Conservation (phyloP, 2,329 filamentous ascomycete genomes). For the Fusarium decemcellulare region DNA sequence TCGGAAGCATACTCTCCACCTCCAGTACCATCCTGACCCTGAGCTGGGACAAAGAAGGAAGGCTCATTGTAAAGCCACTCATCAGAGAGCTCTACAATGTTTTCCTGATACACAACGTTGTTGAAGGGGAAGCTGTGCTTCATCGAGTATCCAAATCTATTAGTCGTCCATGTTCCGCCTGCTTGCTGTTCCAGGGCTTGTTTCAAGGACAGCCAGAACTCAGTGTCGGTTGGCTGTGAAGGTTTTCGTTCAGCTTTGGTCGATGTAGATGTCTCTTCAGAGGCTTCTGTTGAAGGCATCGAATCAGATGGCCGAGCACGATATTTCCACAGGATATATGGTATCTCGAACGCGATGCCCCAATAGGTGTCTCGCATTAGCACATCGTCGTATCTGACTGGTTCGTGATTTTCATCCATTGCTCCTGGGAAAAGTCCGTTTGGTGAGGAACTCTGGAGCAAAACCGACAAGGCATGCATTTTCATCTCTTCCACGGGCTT, state of each 20-base stretch:
- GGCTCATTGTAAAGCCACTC: slow-evolving; percentile 10
- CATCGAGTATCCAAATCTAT: background rate
- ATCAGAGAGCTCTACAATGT: slow-evolving; percentile 5
- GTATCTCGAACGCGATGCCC: background rate
- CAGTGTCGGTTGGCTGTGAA: background rate
- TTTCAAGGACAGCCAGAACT: background rate
- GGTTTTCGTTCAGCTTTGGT: no score
- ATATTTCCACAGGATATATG: slow-evolving; percentile 6
- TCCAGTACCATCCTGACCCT: no score
- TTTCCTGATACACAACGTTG: background rate
- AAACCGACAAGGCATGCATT: background rate
- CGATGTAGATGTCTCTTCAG: no score
- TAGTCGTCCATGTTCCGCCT: no score
- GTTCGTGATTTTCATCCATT: background rate
- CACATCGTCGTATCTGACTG: background rate
- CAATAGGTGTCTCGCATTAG: background rate
- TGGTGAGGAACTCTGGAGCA: background rate
- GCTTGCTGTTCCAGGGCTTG: background rate
- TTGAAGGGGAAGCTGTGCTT: background rate
- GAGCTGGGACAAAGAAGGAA: background rate
- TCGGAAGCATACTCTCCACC: no score
- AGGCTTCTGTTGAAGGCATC: no score
- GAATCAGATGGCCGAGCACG: no score
- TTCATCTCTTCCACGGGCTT: background rate
- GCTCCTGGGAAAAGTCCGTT: background rate